Conservation (phyloP, 2,329 filamentous ascomycete genomes). For the Pseudogymnoascus sp. region DNA sequence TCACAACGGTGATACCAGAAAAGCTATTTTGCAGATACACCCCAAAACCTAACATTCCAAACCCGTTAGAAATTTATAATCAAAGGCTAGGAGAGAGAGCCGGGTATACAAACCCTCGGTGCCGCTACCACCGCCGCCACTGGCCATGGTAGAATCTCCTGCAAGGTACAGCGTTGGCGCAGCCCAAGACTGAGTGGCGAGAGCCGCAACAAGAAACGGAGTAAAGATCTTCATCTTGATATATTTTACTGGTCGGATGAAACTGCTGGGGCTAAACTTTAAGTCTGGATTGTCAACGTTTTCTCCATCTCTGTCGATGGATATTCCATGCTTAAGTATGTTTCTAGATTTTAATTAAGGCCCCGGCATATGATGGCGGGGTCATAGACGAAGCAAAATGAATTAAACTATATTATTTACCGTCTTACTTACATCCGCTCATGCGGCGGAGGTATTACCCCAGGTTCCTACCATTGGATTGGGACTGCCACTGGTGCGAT, state of each 20-base stretch:
- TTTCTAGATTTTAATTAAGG: background rate
- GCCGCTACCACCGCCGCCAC: conserved; percentile 36
- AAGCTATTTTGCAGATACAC: conserved; percentile 49
- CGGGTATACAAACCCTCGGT: conserved; percentile 32
- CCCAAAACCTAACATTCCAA: conserved; percentile 49
- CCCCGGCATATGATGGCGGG: background rate
- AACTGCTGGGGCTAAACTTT: background rate
- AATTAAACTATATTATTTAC: conserved; percentile 3
- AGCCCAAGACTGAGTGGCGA: conserved; percentile 19
- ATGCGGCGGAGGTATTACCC: conserved; percentile 1
- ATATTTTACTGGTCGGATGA: background rate
- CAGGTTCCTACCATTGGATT: background rate
- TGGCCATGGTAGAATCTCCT: conserved; percentile 57
- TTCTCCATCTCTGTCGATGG: background rate
- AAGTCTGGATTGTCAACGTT: background rate
- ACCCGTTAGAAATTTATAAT: conserved; percentile 13
- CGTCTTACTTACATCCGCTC: background rate
- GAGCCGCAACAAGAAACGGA: conserved; percentile 16
- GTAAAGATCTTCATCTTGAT: conserved; percentile 17
- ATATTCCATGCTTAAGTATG: background rate
- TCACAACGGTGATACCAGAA: conserved; percentile 44
- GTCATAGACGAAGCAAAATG: background rate
- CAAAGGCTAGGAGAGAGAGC: background rate
- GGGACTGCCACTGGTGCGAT: background rate
- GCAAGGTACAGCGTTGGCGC: conserved; percentile 45